phyloP scores from a whole-genome alignment of 352 stramenopile genomes.

The Phytophthora pisi region DNA sequence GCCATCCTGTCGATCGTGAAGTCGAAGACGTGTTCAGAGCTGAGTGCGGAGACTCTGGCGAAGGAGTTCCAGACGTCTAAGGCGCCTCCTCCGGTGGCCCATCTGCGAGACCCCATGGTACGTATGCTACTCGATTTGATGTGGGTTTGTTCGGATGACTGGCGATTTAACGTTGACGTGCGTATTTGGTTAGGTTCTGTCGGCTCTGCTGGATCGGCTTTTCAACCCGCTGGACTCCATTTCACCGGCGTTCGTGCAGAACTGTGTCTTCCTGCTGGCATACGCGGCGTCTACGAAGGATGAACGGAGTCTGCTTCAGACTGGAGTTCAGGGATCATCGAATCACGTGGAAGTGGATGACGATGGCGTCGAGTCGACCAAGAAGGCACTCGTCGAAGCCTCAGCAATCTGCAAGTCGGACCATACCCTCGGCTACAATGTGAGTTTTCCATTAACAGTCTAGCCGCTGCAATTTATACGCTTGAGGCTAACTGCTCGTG shows the following conservation, averaged over 20 bases:
- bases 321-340: constrained; percentile 23
- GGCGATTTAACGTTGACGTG: constrained; percentile 3
- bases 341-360: constrained; percentile 51
- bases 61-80: constrained; percentile 65
- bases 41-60: constrained; percentile 61
- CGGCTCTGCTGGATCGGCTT: constrained; percentile 74
- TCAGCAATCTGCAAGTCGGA: constrained; percentile 85
- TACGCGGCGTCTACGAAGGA: constrained; percentile 82
- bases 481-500: constrained; percentile 3
- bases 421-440: constrained; percentile 88
- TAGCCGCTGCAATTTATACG: not conserved
- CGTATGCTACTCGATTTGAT: constrained; percentile 1
- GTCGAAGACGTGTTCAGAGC: constrained; percentile 73
- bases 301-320: constrained; percentile 76
- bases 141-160: not conserved
- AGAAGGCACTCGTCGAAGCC: constrained; percentile 70
- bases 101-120: constrained; percentile 80
- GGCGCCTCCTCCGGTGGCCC: constrained; percentile 61
- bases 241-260: constrained; percentile 57
- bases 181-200: constrained; percentile 57
- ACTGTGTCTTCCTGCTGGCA: constrained; percentile 75
- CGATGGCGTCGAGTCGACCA: constrained; percentile 64
- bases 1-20: constrained; percentile 80
- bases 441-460: constrained; percentile 32
- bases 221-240: constrained; percentile 81